Evolutionary conservation across 768 basidiomycete genomes (phyloP).

Genomic region (Gelatoporia subvermispora): DNA sequence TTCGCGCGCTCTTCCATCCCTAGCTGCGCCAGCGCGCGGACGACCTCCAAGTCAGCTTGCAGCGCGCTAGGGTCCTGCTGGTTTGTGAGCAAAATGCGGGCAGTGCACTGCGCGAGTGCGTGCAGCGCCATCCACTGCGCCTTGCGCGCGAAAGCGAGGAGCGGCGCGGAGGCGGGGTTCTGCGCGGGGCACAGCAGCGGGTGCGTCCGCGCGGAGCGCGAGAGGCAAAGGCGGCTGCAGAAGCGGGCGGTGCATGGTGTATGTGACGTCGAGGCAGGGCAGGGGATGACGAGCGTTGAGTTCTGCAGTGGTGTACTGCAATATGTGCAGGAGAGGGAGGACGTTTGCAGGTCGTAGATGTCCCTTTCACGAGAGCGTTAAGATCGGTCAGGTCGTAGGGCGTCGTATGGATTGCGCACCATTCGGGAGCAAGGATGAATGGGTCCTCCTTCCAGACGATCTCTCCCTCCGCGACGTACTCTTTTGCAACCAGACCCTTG

Average conservation of each 20-base stretch:
- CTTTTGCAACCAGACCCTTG: constrained; percentile 75
- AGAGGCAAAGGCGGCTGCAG: constrained; percentile 75
- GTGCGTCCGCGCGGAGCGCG: constrained; percentile 60
- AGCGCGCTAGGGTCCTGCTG: constrained; percentile 41
- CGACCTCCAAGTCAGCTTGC: constrained; percentile 47
- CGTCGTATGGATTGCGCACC: constrained; percentile 35
- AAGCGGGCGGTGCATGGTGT: constrained; percentile 59
- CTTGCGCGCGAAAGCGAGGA: constrained; percentile 57
- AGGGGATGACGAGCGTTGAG: constrained; percentile 44
- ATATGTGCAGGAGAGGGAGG: constrained; percentile 59
- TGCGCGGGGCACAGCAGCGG: constrained; percentile 69
- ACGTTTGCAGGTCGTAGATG: constrained; percentile 64
- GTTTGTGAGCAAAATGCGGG: constrained; percentile 52
- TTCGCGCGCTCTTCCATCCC: constrained; percentile 64
- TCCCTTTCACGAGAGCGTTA: constrained; percentile 45
- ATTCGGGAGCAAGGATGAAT: constrained; percentile 76
- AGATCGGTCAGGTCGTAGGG: neutral
- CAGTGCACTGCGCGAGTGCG: constrained; percentile 64
- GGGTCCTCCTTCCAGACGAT: constrained; percentile 84
- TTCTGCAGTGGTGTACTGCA: constrained; percentile 63
- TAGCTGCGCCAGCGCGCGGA: constrained; percentile 63
- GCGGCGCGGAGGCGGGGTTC: constrained; percentile 61
- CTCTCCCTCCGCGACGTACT: constrained; percentile 65
- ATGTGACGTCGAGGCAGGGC: constrained; percentile 34
- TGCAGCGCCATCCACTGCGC: constrained; percentile 72